These are phyloP conservation scores for Chenopodium formosanum DNA, from an alignment of 148 eudicot genomes.

Conservation along the genomic window DNA sequence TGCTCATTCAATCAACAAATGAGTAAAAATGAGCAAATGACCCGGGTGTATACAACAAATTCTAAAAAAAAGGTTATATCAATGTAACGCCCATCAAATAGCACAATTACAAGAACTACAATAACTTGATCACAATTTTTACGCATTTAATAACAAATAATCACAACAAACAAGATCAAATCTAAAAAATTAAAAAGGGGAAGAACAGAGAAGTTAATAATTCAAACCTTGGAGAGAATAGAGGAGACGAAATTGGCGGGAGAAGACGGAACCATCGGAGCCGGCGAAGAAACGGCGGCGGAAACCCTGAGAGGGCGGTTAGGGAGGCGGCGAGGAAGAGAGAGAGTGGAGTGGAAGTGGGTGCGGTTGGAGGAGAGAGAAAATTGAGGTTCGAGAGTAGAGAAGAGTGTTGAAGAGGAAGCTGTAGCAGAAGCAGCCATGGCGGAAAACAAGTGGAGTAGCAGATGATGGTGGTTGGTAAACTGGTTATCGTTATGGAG, in stretches of 20 bases:
- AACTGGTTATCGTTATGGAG: not conserved
- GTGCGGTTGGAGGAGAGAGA: slow-evolving; percentile 22
- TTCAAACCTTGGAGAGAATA: slow-evolving; percentile 47
- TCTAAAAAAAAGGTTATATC: no score
- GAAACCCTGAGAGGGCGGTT: slow-evolving; percentile 14
- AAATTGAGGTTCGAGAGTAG: slow-evolving; percentile 11
- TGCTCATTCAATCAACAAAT: no score
- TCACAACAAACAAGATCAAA: no score
- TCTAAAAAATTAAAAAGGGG: not conserved
- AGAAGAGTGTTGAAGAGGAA: slow-evolving; percentile 20
- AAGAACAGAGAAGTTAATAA: no score
- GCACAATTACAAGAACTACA: no score
- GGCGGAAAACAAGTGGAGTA: slow-evolving; percentile 4
- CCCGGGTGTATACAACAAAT: no score
- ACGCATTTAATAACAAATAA: no score
- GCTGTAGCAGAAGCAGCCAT: slow-evolving; percentile 18
- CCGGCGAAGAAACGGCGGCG: slow-evolving; percentile 40
- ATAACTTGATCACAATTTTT: no score
- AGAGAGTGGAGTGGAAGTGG: not conserved
- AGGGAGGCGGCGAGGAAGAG: slow-evolving; percentile 10
- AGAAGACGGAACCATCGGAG: slow-evolving; percentile 25
- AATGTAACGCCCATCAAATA: no score
- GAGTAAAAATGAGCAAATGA: no score
- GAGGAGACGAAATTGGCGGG: slow-evolving; percentile 48
- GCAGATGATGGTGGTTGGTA: not conserved